Conservation (phyloP, 768 basidiomycete genomes). For the Amanita inopinata region DNA sequence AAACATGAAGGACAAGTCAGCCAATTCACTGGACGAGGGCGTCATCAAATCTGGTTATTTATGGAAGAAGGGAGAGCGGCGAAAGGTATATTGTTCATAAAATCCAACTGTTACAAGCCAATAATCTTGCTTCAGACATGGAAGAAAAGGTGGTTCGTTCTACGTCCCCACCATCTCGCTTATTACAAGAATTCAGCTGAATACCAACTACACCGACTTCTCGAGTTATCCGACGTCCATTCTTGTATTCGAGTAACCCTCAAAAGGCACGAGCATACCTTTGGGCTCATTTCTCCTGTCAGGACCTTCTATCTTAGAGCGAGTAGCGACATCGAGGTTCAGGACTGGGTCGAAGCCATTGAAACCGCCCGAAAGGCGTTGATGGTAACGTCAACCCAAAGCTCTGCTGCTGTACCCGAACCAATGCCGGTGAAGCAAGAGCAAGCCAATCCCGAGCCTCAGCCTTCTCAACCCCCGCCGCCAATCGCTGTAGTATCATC, state of each 20-base stretch:
- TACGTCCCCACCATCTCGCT: slow-evolving; percentile 84
- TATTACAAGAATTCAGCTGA: slow-evolving; percentile 97
- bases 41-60: slow-evolving; percentile 90
- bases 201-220: slow-evolving; percentile 82
- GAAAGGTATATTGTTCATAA: slow-evolving; percentile 56
- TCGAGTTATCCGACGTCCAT: slow-evolving; percentile 83
- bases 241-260: slow-evolving; percentile 80
- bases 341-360: slow-evolving; percentile 77
- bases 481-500: slow-evolving; percentile 51
- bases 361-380: slow-evolving; percentile 65
- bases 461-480: slow-evolving; percentile 30
- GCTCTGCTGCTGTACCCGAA: slow-evolving; percentile 42
- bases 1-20: slow-evolving; percentile 30
- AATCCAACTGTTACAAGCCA: slow-evolving; percentile 4
- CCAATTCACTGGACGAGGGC: slow-evolving; percentile 49
- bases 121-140: slow-evolving; percentile 58
- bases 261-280: slow-evolving; percentile 83
- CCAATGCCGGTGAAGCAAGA: slow-evolving; percentile 31
- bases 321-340: slow-evolving; percentile 56
- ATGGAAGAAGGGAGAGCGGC: slow-evolving; percentile 94
- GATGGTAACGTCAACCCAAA: slow-evolving; percentile 52
- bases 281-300: slow-evolving; percentile 83
- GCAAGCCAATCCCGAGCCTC: slow-evolving; percentile 19
- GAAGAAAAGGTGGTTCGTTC: slow-evolving; percentile 99
- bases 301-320: slow-evolving; percentile 92